Base-by-base conservation (phyloP, 306 rosid species). In the Dalbergia cochinchinensis region DNA sequence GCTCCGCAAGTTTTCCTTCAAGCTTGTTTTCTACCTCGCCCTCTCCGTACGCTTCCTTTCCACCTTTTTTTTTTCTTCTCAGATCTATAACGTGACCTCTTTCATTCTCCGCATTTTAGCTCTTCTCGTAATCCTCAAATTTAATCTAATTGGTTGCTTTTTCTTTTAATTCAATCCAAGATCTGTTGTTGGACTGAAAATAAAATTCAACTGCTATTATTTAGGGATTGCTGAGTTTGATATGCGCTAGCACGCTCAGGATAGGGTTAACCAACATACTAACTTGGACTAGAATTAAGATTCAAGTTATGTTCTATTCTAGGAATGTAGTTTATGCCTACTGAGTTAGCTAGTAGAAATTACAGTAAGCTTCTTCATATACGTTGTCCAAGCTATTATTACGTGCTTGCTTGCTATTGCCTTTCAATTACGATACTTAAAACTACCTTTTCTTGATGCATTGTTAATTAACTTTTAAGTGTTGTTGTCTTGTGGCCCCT, bases 1-100 rank as follows among this genome's bases (percentile, higher is more conserved):
- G 88, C 99, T 95, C 51, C 98, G 98, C 89, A 95, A 95, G 91
- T 91, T 95, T 86, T 93, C 99, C 70, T 95, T 93, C 89, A 95
- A 95, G 92, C 99, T 95, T 42, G 98, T 95, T 85, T 95, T 95
- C 92, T 93, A 90, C 78, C 99, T 95, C 74, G 99, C 98, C 11
- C 89, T 93, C 77, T 85, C 99, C 8, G 99, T 93, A 86, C 41
- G 92, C 71, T 11, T 73, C 80, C 11, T 35, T 67, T 70, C 73
- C 16, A 3, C 6, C 54, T 48, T 14, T 48, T 48, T 14, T 48
- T 13, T 48, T 14, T 48, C n/a, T 48, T n/a, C 57, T 34, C 66
- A 59, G 73, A 50, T 87, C 80, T 75, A 78, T 37, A 78, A 57
- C 80, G 74, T 37, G 74, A 57, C 80, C 63, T 48, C 15, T 5